phyloP scores from a whole-genome alignment of 805 yeast genomes.

The Yamadazyma sp. region DNA sequence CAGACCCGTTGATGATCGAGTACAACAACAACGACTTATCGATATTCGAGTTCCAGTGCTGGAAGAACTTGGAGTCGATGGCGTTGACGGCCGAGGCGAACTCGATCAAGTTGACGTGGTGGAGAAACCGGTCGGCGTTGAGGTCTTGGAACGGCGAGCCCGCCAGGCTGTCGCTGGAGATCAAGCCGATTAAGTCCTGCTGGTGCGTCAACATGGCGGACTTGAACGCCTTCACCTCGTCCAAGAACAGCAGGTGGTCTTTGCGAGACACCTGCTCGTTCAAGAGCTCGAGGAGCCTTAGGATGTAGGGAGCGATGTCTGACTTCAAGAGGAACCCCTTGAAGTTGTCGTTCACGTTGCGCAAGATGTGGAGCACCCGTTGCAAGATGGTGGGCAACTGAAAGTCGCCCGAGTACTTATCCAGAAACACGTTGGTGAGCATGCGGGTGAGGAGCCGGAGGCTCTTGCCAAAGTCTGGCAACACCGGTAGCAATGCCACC shows the following conservation, averaged over 20 bases:
- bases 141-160: conserved; percentile 27
- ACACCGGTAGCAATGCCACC: conserved; percentile 33
- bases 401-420: conserved; percentile 19
- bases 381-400: conserved; percentile 37
- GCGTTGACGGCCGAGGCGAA: conserved; percentile 65
- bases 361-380: conserved; percentile 53
- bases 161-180: conserved; percentile 14
- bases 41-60: conserved; percentile 71
- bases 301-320: conserved; percentile 56
- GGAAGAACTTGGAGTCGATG: conserved; percentile 65
- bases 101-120: conserved; percentile 46
- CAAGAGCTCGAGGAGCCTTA: conserved; percentile 49
- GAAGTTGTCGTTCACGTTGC: conserved; percentile 56
- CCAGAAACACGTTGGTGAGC: conserved; percentile 9
- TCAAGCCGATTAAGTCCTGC: conserved; percentile 30
- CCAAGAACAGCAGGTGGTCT: conserved; percentile 6
- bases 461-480: conserved; percentile 32
- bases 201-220: conserved; percentile 52
- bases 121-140: conserved; percentile 52
- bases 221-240: conserved; percentile 52
- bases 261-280: conserved; percentile 17
- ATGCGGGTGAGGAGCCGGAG: conserved; percentile 22
- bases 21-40: conserved; percentile 76
- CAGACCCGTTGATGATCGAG: conserved; percentile 35
- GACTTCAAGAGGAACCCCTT: conserved; percentile 70